A percentile compares a stretch with the other conserved stretches of the same genome.
These are phyloP conservation scores for Meripilus lineatus DNA, from an alignment of 1,284 basidiomycete species.

Conservation along the genomic window DNA sequence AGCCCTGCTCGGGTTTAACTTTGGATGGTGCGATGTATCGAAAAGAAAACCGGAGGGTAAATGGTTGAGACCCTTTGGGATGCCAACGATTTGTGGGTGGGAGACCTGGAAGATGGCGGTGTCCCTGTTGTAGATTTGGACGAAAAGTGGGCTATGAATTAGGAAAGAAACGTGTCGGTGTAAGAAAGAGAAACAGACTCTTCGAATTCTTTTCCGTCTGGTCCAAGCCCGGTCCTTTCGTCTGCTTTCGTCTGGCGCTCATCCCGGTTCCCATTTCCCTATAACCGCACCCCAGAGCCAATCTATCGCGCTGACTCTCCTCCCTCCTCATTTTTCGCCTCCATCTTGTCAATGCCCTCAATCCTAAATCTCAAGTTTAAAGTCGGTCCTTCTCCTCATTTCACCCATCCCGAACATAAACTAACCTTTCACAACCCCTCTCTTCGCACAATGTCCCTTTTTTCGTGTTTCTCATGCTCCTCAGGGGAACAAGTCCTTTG, in stretches of 20 bases:
- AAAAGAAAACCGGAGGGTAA: too few relatives aligned
- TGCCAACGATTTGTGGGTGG: too few relatives aligned
- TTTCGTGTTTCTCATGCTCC: constrained; percentile 10
- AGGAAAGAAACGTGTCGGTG: neutral
- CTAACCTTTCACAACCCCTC: constrained; percentile 14
- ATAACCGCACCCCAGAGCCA: constrained; percentile 21
- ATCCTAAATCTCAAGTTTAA: constrained; percentile 87
- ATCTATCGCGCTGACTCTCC: constrained; percentile 20
- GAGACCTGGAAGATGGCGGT: neutral
- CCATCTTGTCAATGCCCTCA: constrained; percentile 54
- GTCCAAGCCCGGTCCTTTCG: neutral
- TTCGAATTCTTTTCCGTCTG: neutral
- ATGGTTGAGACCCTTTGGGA: too few relatives aligned
- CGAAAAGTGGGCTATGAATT: neutral
- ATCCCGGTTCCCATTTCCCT: constrained; percentile 18
- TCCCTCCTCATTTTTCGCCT: constrained; percentile 12
- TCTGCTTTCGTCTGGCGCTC: constrained; percentile 10
- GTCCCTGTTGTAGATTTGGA: constrained; percentile 1
- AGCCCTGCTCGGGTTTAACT: too few relatives aligned
- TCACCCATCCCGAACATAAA: constrained; percentile 15
- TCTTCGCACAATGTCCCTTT: constrained; percentile 13
- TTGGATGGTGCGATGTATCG: too few relatives aligned
- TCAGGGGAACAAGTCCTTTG: constrained; percentile 86
- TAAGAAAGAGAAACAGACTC: neutral
- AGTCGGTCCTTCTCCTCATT: constrained; percentile 35